Conservation (phyloP, 169 alveolate species). For the Perkinsus olseni region DNA sequence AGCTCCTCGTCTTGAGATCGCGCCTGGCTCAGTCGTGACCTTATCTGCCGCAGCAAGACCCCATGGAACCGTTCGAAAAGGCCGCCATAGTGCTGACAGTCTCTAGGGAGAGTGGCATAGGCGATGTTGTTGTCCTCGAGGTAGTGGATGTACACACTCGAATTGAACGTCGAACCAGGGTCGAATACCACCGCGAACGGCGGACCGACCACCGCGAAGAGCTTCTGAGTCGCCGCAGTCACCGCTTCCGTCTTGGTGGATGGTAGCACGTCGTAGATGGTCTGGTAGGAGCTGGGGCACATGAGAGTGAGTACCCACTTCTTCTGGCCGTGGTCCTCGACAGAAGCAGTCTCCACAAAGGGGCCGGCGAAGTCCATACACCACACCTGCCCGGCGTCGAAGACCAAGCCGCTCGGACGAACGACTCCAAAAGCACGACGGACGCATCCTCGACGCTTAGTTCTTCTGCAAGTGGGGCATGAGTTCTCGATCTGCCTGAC, state of each 20-base stretch:
- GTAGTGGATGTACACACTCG: background rate
- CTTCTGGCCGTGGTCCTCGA: background rate
- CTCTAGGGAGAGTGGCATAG: background rate
- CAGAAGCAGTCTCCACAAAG: background rate
- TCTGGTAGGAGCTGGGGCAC: background rate
- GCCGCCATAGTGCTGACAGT: background rate
- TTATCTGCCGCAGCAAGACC: background rate
- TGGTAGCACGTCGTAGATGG: background rate
- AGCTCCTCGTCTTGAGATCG: background rate
- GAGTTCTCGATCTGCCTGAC: background rate
- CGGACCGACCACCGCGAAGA: background rate
- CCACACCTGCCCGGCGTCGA: background rate
- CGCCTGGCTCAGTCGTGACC: background rate
- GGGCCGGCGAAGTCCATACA: background rate
- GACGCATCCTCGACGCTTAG: background rate
- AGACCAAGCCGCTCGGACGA: background rate
- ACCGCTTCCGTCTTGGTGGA: background rate
- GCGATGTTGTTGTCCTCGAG: background rate
- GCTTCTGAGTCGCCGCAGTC: background rate
- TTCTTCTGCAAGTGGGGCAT: background rate
- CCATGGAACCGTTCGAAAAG: background rate
- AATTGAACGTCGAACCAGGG: background rate
- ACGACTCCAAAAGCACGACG: background rate
- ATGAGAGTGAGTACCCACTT: background rate
- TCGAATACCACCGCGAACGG: background rate